These are phyloP conservation scores for cucumber (Cucumis sativus) DNA, from an alignment of 306 rosid genomes.

Conservation along the genomic window Cucumber_9930_V3 NC_026657.2:34443001-34443500, in stretches of 20 bases:
- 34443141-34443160: background rate
- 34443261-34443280: background rate
- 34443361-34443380: background rate
- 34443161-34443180: background rate
- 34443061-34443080: background rate
- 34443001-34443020: background rate
- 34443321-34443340: background rate
- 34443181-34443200: background rate
- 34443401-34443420: conserved; percentile 88
- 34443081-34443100: background rate
- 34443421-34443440: conserved; percentile 73
- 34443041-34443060: background rate
- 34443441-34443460: background rate
- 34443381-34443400: background rate
- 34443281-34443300: background rate
- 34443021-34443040: background rate
- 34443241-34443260: background rate
- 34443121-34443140: background rate
- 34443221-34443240: background rate
- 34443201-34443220: background rate
- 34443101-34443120: background rate
- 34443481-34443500: background rate
- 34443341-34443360: background rate
- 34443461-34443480: background rate
- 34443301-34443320: background rate